Evolutionary conservation across 2,329 filamentous ascomycete species (phyloP).

Genomic region (Thielaviopsis populi): DNA sequence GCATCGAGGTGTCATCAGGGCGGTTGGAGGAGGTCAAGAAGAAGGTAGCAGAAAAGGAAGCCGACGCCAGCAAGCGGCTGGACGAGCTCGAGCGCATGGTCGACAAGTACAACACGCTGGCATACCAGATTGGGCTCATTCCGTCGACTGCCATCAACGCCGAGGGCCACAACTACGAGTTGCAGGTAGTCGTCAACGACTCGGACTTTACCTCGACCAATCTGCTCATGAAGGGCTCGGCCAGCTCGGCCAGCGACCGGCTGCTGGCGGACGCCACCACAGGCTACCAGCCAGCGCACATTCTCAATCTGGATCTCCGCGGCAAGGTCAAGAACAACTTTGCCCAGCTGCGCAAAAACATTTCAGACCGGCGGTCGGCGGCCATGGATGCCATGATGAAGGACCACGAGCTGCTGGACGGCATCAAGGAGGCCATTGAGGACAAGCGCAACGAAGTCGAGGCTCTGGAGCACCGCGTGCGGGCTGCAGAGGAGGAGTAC

Average conservation of each 20-base stretch:
- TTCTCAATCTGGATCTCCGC: constrained; percentile 78
- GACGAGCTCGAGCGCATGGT: constrained; percentile 86
- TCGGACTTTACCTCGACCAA: constrained; percentile 57
- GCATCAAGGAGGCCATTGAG: constrained; percentile 91
- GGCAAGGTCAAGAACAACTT: constrained; percentile 70
- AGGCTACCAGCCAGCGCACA: constrained; percentile 78
- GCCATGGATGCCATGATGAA: constrained; percentile 87
- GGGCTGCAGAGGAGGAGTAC: constrained; percentile 82
- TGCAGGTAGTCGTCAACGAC: constrained; percentile 67
- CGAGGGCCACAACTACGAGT: constrained; percentile 70
- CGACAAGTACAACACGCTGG: constrained; percentile 83
- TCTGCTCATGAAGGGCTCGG: constrained; percentile 27
- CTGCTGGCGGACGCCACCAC: constrained; percentile 67
- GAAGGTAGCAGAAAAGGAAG: constrained; percentile 69
- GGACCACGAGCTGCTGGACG: constrained; percentile 82
- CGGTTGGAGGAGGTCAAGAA: constrained; percentile 76
- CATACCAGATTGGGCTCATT: constrained; percentile 86
- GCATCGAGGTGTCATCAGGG: constrained; percentile 59
- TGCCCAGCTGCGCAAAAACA: constrained; percentile 65
- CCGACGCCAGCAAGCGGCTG: constrained; percentile 70
- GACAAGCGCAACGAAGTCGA: constrained; percentile 91
- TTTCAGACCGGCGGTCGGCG: constrained; percentile 71
- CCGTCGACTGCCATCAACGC: constrained; percentile 73
- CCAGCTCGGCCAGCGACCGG: constrained; percentile 47
- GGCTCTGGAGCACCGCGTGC: constrained; percentile 72